Base-by-base conservation (phyloP, 306 rosid genomes). In the Leucaena leucocephala region DNA sequence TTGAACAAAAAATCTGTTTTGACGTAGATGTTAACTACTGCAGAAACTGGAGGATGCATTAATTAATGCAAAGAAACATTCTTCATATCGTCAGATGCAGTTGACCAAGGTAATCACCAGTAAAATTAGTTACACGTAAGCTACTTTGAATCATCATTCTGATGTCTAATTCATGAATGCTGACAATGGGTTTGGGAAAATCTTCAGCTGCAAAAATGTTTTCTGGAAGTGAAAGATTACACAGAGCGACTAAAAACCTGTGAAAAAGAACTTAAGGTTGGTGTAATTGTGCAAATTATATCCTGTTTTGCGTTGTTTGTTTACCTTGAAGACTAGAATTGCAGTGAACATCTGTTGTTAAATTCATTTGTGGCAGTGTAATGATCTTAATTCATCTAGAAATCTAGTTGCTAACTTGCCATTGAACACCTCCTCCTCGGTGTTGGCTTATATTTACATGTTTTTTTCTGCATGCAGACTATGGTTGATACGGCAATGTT, bases 1-100 rank as follows among this genome's bases (percentile, higher is more conserved):
- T 67, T 68, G 75, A 27, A 69, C 7, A 65, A 19, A 82, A 77
- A 59, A 50, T 43, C 22, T 52, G 21, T 49, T 45, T 68, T 88
- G 73, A 71, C 77, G 61, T 84, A 78, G 77, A 54, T 78, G 16
- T 67, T 74, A 19, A 43, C 73, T 43, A 43, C 74, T 82, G 78
- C 94, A 93, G 99, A 91, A 91, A 84, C 82, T 95, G 84, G 98
- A 93, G 90, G 99, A 95, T 73, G 91, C 91, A 9, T 85, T 95
- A 86, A 83, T 89, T 79, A 82, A 78, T 85, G 90, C 91, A 10
- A 95, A 93, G 92, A 95, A 90, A 78, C 86, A 81, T 76, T 13
- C 96, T 86, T 87, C 92, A 33, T 78, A 83, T 84, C 90, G 79
- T 52, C 94, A 90, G 84, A 77, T 36, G 86, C 97, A 88, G 71